Evolutionary conservation across 805 yeast genomes (phyloP).

Genomic region (Candida jianshihensis): DNA sequence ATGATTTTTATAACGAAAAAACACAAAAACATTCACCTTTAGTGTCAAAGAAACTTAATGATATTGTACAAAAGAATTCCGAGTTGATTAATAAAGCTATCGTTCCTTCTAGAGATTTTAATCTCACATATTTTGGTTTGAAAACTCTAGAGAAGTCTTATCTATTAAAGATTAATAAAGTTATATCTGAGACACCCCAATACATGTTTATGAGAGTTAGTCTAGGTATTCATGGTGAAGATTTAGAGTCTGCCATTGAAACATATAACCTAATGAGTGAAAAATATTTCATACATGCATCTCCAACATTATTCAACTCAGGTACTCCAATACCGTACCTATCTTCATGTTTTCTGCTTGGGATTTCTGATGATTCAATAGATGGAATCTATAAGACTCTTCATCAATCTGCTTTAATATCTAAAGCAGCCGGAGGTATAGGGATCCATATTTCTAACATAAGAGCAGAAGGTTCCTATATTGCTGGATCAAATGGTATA

Average conservation of each 20-base stretch:
- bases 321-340: slow-evolving; percentile 82
- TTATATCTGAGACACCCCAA: slow-evolving; percentile 87
- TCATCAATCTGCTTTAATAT: slow-evolving; percentile 81
- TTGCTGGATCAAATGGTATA: slow-evolving; percentile 88
- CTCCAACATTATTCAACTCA: slow-evolving; percentile 91
- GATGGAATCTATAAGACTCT: slow-evolving; percentile 92
- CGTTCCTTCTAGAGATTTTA: slow-evolving; percentile 70
- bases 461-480: slow-evolving; percentile 78
- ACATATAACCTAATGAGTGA: slow-evolving; percentile 85
- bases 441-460: slow-evolving; percentile 87
- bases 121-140: slow-evolving; percentile 80
- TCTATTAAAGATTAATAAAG: slow-evolving; percentile 55
- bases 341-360: slow-evolving; percentile 88
- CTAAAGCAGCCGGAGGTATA: slow-evolving; percentile 94
- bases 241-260: slow-evolving; percentile 60
- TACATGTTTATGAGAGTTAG: slow-evolving; percentile 87
- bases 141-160: slow-evolving; percentile 89
- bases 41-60: slow-evolving; percentile 60
- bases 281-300: slow-evolving; percentile 86
- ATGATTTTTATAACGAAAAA: slow-evolving; percentile 74
- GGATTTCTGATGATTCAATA: slow-evolving; percentile 90
- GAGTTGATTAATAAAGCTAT: slow-evolving; percentile 67
- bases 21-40: slow-evolving; percentile 52
- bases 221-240: slow-evolving; percentile 76
- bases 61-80: slow-evolving; percentile 52